phyloP scores from a whole-genome alignment of 2,329 filamentous ascomycete genomes.

The Stachybotrys chlorohalonatus region DNA sequence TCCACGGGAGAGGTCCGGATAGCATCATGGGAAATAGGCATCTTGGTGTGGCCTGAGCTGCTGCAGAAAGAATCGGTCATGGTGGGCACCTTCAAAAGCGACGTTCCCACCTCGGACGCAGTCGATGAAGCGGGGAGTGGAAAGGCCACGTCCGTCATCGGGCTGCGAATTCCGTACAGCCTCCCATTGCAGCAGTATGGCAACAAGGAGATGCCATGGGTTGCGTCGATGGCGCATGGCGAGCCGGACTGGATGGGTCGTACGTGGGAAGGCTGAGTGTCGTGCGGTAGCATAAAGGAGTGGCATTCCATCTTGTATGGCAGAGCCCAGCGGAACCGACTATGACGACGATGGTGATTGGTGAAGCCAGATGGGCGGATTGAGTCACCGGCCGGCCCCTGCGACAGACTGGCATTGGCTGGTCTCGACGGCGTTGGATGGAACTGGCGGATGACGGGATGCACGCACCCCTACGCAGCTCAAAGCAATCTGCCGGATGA shows the following conservation, averaged over 20 bases:
- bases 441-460: neutral
- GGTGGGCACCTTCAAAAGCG: slow-evolving; percentile 58
- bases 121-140: slow-evolving; percentile 9
- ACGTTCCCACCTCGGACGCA: slow-evolving; percentile 33
- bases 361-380: neutral
- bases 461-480: neutral
- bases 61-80: slow-evolving; percentile 45
- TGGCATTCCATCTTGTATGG: no score
- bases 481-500: neutral
- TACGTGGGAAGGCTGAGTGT: slow-evolving; percentile 20
- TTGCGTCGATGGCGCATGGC: slow-evolving; percentile 49
- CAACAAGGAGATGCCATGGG: slow-evolving; percentile 64
- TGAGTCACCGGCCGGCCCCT: neutral
- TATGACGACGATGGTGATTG: neutral
- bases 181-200: slow-evolving; percentile 62
- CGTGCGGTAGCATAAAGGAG: neutral
- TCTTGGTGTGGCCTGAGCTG: slow-evolving; percentile 69
- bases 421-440: neutral
- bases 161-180: slow-evolving; percentile 75
- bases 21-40: slow-evolving; percentile 76
- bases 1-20: slow-evolving; percentile 55
- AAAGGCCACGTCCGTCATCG: slow-evolving; percentile 39
- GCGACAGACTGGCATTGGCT: neutral
- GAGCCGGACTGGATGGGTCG: slow-evolving; percentile 53
- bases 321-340: no score